phyloP scores from a whole-genome alignment of 306 rosid genomes.

The Oemleria cerasiformis region DNA sequence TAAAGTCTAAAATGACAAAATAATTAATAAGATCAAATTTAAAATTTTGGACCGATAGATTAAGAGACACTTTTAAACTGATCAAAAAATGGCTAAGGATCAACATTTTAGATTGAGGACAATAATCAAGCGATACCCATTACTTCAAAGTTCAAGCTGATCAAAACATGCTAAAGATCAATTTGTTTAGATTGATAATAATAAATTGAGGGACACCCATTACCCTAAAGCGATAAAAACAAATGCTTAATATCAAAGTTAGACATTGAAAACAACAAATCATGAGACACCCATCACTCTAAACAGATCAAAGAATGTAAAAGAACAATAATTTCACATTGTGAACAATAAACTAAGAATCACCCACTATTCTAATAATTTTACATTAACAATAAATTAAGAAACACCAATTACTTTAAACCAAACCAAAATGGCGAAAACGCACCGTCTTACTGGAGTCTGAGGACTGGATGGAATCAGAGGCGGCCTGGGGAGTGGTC shows the following conservation, averaged over 20 bases:
- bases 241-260: too few relatives aligned
- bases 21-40: neutral
- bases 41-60: neutral
- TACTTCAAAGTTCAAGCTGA: neutral
- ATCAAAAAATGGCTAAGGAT: neutral
- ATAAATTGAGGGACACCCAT: neutral
- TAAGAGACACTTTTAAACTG: neutral
- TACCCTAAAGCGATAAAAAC: neutral
- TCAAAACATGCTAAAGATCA: neutral
- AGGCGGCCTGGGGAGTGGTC: slow-evolving; percentile 38
- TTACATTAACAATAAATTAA: too few relatives aligned
- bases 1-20: too few relatives aligned
- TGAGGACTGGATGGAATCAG: slow-evolving; percentile 28
- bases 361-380: neutral
- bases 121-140: neutral
- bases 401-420: neutral
- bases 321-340: neutral
- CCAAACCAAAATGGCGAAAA: neutral
- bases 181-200: neutral
- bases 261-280: neutral
- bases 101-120: neutral
- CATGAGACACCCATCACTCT: neutral
- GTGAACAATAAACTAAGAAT: neutral
- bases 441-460: slow-evolving; percentile 62
- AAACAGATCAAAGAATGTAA: neutral